These are phyloP conservation scores for Trichoderma polysporum DNA, from an alignment of 2,329 filamentous ascomycete genomes.

Conservation along the genomic window DNA sequence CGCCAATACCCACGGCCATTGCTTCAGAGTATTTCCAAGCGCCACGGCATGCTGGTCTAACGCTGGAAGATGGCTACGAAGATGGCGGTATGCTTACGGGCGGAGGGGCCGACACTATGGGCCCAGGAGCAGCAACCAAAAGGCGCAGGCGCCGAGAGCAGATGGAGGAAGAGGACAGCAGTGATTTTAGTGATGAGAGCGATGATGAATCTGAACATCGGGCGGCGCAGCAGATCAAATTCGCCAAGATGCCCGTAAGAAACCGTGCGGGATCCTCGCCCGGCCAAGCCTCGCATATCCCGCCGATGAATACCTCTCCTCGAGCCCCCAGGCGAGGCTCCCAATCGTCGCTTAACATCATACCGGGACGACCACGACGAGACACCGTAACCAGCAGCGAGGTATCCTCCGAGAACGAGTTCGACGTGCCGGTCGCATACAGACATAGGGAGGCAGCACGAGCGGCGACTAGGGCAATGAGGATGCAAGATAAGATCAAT, in stretches of 20 bases:
- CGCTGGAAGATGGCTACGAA: conserved; percentile 69
- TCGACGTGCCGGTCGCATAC: conserved; percentile 65
- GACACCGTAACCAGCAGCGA: conserved; percentile 82
- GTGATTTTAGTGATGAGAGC: conserved; percentile 80
- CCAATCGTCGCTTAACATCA: conserved; percentile 67
- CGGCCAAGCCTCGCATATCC: conserved; percentile 64
- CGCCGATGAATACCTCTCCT: conserved; percentile 50
- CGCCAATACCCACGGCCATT: conserved; percentile 79
- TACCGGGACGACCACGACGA: conserved; percentile 66
- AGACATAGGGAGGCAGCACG: conserved; percentile 61
- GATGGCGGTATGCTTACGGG: conserved; percentile 72
- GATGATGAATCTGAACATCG: conserved; percentile 75
- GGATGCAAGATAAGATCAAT: conserved; percentile 40
- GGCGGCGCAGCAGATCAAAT: conserved; percentile 87
- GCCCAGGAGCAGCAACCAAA: conserved; percentile 65
- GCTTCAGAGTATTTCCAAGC: conserved; percentile 82
- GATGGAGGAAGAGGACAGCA: conserved; percentile 82
- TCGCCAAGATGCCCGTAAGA: conserved; percentile 90
- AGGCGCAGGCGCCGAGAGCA: conserved; percentile 67
- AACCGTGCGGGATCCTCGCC: conserved; percentile 87
- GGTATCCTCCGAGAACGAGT: conserved; percentile 78
- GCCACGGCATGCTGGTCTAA: conserved; percentile 60
- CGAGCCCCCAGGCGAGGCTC: conserved; percentile 62
- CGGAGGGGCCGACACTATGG: conserved; percentile 65
- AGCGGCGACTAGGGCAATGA: conserved; percentile 48